Evolutionary conservation across 345 rosid genomes (phyloP).

Genomic region (Brassica incana): DNA sequence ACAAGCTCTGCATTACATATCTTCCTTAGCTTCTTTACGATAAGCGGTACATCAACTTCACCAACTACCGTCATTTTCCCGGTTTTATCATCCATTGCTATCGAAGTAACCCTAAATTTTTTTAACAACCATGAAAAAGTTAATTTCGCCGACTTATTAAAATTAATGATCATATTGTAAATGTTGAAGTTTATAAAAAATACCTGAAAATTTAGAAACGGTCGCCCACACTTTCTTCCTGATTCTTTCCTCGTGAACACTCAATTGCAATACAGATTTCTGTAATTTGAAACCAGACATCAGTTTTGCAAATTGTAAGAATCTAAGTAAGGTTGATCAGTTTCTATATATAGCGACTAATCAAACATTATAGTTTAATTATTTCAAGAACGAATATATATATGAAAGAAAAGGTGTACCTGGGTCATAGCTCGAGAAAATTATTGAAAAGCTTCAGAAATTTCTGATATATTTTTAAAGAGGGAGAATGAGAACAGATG

Average conservation of each 20-base stretch:
- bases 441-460: conserved; percentile 10
- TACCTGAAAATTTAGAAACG: too few species aligned
- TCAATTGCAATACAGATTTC: too few species aligned
- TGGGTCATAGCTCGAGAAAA: conserved; percentile 24
- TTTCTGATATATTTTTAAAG: neutral
- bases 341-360: neutral
- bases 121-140: neutral
- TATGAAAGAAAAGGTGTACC: conserved; percentile 6
- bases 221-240: too few species aligned
- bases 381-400: neutral
- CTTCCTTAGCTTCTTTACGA: conserved; percentile 57
- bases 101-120: conserved; percentile 43
- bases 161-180: too few species aligned
- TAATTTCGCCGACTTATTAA: too few species aligned
- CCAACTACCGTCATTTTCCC: conserved; percentile 60
- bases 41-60: conserved; percentile 44
- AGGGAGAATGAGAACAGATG: neutral
- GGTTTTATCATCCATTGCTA: conserved; percentile 57
- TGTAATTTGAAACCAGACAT: neutral
- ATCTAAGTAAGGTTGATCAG: neutral
- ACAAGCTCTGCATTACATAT: conserved; percentile 47
- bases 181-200: too few species aligned
- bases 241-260: too few species aligned
- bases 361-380: neutral
- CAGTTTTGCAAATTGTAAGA: neutral